Percentiles rank a stretch among this genome's conserved stretches.
Conservation (phyloP, 768 basidiomycete genomes). For the Scleroderma bovista region DNA sequence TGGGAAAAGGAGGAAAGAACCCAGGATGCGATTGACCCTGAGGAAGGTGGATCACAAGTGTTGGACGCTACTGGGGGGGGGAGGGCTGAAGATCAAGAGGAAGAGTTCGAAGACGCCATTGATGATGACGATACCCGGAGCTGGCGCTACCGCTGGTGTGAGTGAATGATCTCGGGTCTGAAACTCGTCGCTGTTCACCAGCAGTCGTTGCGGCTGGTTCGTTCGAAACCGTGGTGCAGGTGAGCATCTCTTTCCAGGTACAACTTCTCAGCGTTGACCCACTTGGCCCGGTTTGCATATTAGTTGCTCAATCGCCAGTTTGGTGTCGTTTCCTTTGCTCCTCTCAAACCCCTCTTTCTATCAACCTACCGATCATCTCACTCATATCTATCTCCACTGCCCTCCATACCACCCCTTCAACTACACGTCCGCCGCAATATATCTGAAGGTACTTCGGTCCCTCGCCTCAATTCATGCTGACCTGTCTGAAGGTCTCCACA, state of each 20-base stretch:
- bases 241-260: slow-evolving; percentile 28
- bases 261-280: slow-evolving; percentile 1
- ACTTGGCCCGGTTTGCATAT: slow-evolving; percentile 1
- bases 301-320: slow-evolving; percentile 93
- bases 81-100: slow-evolving; percentile 49
- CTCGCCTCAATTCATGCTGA: slow-evolving; percentile 71
- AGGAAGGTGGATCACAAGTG: slow-evolving; percentile 81
- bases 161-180: slow-evolving; percentile 88
- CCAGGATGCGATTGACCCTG: slow-evolving; percentile 64
- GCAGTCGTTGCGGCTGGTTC: slow-evolving; percentile 94
- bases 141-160: slow-evolving; percentile 78
- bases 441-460: slow-evolving; percentile 64
- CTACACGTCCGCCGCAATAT: slow-evolving; percentile 87
- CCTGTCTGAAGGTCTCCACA: slow-evolving; percentile 83
- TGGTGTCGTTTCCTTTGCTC: slow-evolving; percentile 82
- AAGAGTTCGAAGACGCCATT: slow-evolving; percentile 40
- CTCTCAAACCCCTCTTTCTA: slow-evolving; percentile 84
- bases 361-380: slow-evolving; percentile 87
- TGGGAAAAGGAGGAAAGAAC: slow-evolving; percentile 79
- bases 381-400: slow-evolving; percentile 78
- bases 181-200: slow-evolving; percentile 91
- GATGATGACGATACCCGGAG: slow-evolving; percentile 61
- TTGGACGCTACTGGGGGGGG: slow-evolving; percentile 77
- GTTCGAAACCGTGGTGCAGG: slow-evolving; percentile 97
- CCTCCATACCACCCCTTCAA: slow-evolving; percentile 83